Base-by-base conservation (phyloP, 257 asterid species). In the Nicotiana otophora region DNA sequence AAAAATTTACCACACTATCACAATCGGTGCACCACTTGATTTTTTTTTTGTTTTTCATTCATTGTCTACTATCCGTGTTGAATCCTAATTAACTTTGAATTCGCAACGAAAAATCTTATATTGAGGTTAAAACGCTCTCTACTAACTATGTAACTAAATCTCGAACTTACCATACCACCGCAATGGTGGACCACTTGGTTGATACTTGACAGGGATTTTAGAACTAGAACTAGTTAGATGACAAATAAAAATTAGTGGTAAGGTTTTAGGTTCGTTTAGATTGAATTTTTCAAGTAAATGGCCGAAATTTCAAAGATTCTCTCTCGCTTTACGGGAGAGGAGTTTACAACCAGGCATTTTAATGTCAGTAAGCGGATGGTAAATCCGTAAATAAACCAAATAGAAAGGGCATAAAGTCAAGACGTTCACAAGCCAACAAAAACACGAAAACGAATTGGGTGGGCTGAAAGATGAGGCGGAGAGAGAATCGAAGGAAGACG, bases 351-450 rank as follows among this genome's bases (percentile, higher is more conserved):
- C 83, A n/a, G 30, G 78, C 20, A 58, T 72, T 72, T 53, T 15
- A 2, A 4, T 14, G 78, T 81, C 84, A 84, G 10, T 14, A 15
- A 2, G 19, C 0, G 66, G 81, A 78, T 84, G 94, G 93, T 80
- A 87, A 88, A 89, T 92, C 93, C 65, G 96, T 88, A 90, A 87
- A 81, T 89, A 79, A 81, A 4, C 1, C 1, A 6, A 78, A 87
- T 1, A 4, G 2, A 19, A 69, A 86, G 88, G 83, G 88, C 89
- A 85, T 61, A 78, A 19, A 14, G 2, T 28, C 23, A 81, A 83
- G 60, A n/a, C 66, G 19, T 36, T 64, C 83, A 55, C 33, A 87
- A 82, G 82, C 87, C 83, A 82, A 89, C 85, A 84, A 88, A 87
- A 79, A 31, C 81, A 68, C 69, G 86, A 85, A 68, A 84, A 54